Evolutionary conservation across 208 protist genomes (phyloP).

Genomic region (Crithidia fasciculata): DNA sequence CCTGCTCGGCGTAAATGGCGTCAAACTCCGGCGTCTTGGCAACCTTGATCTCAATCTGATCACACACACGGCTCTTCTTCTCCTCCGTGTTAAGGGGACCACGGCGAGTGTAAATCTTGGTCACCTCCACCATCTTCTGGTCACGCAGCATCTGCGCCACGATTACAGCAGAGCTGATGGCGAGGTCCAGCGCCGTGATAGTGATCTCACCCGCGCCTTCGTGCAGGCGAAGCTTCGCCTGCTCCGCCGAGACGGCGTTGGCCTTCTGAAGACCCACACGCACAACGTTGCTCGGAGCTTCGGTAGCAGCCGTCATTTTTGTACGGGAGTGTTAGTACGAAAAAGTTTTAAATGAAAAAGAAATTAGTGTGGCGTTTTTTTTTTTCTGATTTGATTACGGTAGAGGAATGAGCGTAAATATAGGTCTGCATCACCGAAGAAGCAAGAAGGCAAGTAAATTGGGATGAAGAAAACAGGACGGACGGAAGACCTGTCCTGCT

Average conservation of each 20-base stretch:
- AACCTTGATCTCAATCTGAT: slow-evolving; percentile 55
- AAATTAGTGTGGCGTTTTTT: neutral
- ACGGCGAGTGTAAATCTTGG: slow-evolving; percentile 49
- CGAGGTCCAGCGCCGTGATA: slow-evolving; percentile 48
- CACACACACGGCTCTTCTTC: slow-evolving; percentile 31
- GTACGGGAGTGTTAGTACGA: slow-evolving; percentile 1
- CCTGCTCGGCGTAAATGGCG: slow-evolving; percentile 52
- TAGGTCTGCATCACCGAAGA: neutral
- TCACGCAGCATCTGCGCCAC: slow-evolving; percentile 63
- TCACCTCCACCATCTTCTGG: slow-evolving; percentile 59
- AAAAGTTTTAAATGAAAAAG: neutral
- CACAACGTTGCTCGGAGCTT: slow-evolving; percentile 42
- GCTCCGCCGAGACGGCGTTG: slow-evolving; percentile 56
- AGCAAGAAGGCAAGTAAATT: no score
- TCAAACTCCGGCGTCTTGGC: slow-evolving; percentile 49
- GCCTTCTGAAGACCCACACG: slow-evolving; percentile 45
- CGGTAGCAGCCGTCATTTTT: slow-evolving; percentile 13
- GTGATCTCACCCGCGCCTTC: slow-evolving; percentile 44
- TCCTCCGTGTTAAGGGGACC: slow-evolving; percentile 31
- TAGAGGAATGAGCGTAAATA: neutral
- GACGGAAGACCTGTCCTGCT: no score
- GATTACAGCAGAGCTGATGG: slow-evolving; percentile 53
- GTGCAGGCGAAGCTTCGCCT: slow-evolving; percentile 53
- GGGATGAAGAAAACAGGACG: neutral
- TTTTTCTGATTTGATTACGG: neutral